A percentile compares a stretch with the other conserved stretches of the same genome.
Conservation (phyloP, 2,329 filamentous ascomycete species). For the Xylariaceae sp. region DNA sequence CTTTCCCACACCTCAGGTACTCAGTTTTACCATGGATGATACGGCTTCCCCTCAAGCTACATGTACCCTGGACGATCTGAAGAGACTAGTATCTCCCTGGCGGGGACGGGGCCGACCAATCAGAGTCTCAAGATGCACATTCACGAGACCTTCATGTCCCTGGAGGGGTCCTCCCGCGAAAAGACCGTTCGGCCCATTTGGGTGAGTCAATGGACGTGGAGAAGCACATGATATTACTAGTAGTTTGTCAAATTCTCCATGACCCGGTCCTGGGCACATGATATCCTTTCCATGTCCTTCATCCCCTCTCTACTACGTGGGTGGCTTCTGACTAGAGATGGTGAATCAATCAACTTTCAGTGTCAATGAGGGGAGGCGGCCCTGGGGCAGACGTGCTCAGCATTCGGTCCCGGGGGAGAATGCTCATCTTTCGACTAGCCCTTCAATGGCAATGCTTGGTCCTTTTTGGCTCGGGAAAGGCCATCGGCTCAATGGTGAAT, state of each 20-base stretch:
- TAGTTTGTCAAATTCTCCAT: background rate
- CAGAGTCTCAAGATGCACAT: conserved; percentile 5
- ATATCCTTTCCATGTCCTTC: background rate
- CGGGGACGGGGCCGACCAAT: conserved; percentile 10
- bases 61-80: too few species aligned
- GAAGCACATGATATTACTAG: too few species aligned
- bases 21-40: conserved; percentile 8
- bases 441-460: background rate
- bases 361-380: too few species aligned
- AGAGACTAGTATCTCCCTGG: background rate
- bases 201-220: background rate
- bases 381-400: too few species aligned
- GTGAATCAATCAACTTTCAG: too few species aligned
- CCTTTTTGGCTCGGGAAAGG: conserved; percentile 6
- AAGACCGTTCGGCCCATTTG: conserved; percentile 12
- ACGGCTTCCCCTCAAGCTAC: too few species aligned
- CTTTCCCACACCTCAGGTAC: conserved; percentile 11
- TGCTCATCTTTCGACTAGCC: background rate
- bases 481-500: conserved; percentile 12
- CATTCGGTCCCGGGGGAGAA: too few species aligned
- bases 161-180: conserved; percentile 19
- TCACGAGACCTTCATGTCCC: conserved; percentile 16
- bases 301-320: background rate
- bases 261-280: background rate
- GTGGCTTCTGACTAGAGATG: background rate